phyloP scores from a whole-genome alignment of 2,329 filamentous ascomycete species.

The Pseudopyrenochaeta lycopersici region DNA sequence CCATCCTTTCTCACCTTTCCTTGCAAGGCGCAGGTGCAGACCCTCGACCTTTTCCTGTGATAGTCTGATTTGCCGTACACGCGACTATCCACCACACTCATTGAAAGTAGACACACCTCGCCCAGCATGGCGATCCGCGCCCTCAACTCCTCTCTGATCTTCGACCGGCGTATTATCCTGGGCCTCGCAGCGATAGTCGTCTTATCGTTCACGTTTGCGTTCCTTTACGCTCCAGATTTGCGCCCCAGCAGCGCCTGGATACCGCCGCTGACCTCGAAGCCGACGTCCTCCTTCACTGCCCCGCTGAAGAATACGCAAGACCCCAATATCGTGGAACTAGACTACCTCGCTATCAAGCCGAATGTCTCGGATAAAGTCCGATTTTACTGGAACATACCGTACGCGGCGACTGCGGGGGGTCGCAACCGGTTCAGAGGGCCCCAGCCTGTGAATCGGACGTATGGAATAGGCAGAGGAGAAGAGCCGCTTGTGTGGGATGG shows the following conservation, averaged over 20 bases:
- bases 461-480: conserved; percentile 29
- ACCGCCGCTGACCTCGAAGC: conserved; percentile 31
- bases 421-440: conserved; percentile 43
- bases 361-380: conserved; percentile 38
- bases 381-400: conserved; percentile 46
- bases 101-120: background rate
- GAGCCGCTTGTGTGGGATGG: conserved; percentile 40
- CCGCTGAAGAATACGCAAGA: conserved; percentile 36
- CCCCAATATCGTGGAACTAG: conserved; percentile 39
- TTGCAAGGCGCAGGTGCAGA: conserved; percentile 22
- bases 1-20: background rate
- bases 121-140: conserved; percentile 29
- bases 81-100: conserved; percentile 10
- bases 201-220: conserved; percentile 34
- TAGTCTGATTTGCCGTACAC: conserved; percentile 1
- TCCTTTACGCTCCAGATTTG: conserved; percentile 37
- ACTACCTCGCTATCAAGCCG: conserved; percentile 41
- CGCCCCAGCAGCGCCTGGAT: conserved; percentile 37
- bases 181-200: conserved; percentile 29
- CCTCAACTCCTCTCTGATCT: conserved; percentile 36
- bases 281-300: conserved; percentile 28
- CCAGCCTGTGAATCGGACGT: conserved; percentile 39
- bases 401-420: conserved; percentile 39
- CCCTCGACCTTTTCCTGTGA: background rate
- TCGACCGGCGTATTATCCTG: conserved; percentile 35